phyloP scores from a whole-genome alignment of 208 protist species.

The Lotmaria passim region DNA sequence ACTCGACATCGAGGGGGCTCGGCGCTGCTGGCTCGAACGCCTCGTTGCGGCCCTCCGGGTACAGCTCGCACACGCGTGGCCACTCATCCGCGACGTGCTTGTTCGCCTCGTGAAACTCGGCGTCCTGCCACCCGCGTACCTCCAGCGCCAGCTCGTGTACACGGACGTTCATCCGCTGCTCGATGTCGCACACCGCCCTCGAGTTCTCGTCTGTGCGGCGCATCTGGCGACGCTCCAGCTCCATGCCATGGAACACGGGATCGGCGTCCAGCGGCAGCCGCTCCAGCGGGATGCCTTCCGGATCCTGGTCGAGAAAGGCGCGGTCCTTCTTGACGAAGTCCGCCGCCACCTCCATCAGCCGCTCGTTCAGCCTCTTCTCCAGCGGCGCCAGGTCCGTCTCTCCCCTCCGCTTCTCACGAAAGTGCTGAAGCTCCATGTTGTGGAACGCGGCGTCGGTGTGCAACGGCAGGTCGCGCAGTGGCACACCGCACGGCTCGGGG shows the following conservation, averaged over 20 bases:
- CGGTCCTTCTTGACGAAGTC: constrained; percentile 70
- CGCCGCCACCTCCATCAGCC: constrained; percentile 57
- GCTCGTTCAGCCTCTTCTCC: constrained; percentile 57
- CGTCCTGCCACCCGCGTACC: constrained; percentile 81
- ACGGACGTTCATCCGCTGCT: constrained; percentile 61
- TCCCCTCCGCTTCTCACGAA: constrained; percentile 27
- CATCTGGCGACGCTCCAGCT: constrained; percentile 71
- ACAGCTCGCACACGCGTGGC: constrained; percentile 79
- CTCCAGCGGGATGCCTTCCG: constrained; percentile 73
- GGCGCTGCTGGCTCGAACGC: constrained; percentile 43
- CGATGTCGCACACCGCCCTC: constrained; percentile 43
- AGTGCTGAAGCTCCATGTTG: constrained; percentile 49
- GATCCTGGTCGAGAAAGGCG: constrained; percentile 76
- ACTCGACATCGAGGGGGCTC: constrained; percentile 39
- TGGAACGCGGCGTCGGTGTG: constrained; percentile 65
- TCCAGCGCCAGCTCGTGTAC: constrained; percentile 66
- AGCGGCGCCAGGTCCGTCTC: constrained; percentile 40
- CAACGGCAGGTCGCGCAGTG: constrained; percentile 65
- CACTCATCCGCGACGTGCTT: constrained; percentile 71
- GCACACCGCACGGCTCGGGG: constrained; percentile 71
- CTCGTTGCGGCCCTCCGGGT: constrained; percentile 60
- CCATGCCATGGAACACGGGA: constrained; percentile 67
- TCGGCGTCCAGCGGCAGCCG: constrained; percentile 75
- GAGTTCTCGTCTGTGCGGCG: constrained; percentile 42
- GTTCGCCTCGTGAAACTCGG: constrained; percentile 80